Evolutionary conservation across 331 rosid genomes (phyloP), one percentile per base, ranked within the genome.

Genomic region (Dryas integrifolia): DNA sequence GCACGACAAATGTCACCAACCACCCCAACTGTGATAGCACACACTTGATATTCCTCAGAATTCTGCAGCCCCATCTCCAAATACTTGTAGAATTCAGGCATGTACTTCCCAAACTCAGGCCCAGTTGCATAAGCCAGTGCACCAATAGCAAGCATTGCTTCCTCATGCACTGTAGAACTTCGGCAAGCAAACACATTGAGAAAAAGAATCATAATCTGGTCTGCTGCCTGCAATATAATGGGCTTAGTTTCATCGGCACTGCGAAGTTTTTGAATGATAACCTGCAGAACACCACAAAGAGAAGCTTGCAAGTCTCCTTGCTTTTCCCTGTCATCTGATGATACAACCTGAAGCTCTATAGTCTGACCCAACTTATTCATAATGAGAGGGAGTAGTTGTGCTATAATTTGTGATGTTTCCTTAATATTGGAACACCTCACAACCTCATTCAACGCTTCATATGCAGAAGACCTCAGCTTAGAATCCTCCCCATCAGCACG

Each of bases 141-240:
- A 47, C 86, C 86, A 49, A 83, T 79, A 18, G 86, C 86, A 67
- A 83, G 86, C 86, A 79, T 83, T 75, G 86, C 86, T 68, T 83
- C 86, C 79, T 83, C 86, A 18, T 83, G 86, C 52, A 79, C 83
- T 10, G 86, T 83, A 57, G 86, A 79, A 43, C 86, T 83, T 16
- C 81, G 83, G 41, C 86, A 79, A n/a, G 76, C 81, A 76, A 83
- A 83, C 46, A 83, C 86, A 59, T 60, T 79, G 16, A 83, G 81
- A 67, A 83, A 83, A 67, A 83, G 24, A 13, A 65, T 4, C 86
- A 83, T 83, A 15, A 83, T 76, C 66, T 72, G 78, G 46, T 83
- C 86, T 10, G 86, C 83, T 21, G 74, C 72, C 49, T 65, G 72
- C 46, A 79, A 74, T 61, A 83, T 57, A 13, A 79, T 26, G 39